phyloP scores from a whole-genome alignment of 2,329 filamentous ascomycete species.

The Penicillium thymicola region DNA sequence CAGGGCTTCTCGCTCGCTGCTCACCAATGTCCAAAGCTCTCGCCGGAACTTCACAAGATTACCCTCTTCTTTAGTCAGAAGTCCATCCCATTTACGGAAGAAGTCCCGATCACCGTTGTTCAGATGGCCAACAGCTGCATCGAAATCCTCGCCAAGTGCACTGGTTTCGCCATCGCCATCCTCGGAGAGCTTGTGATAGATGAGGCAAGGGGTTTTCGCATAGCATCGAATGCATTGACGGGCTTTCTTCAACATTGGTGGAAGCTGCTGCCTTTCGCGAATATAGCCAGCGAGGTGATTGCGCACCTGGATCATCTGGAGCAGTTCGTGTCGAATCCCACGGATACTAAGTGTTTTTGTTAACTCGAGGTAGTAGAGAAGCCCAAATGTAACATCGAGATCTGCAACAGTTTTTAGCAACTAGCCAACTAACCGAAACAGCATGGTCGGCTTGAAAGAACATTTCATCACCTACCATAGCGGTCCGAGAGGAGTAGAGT shows the following conservation, averaged over 20 bases:
- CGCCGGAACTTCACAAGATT: slow-evolving; percentile 81
- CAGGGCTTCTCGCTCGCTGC: slow-evolving; percentile 78
- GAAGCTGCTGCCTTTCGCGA: slow-evolving; percentile 75
- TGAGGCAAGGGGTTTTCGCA: slow-evolving; percentile 84
- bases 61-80: slow-evolving; percentile 91
- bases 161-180: slow-evolving; percentile 77
- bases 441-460: neutral
- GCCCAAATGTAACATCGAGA: slow-evolving; percentile 81
- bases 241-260: slow-evolving; percentile 78
- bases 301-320: slow-evolving; percentile 94
- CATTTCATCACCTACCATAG: slow-evolving; percentile 56
- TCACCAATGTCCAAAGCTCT: slow-evolving; percentile 95
- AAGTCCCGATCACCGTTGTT: slow-evolving; percentile 72
- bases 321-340: slow-evolving; percentile 78
- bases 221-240: slow-evolving; percentile 85
- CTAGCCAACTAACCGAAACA: neutral
- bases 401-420: slow-evolving; percentile 50
- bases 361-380: slow-evolving; percentile 92
- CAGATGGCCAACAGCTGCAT: slow-evolving; percentile 75
- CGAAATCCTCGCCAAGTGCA: slow-evolving; percentile 76
- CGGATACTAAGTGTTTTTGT: slow-evolving; percentile 83
- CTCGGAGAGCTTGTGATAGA: slow-evolving; percentile 89
- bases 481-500: slow-evolving; percentile 88
- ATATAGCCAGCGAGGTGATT: slow-evolving; percentile 86
- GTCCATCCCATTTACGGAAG: slow-evolving; percentile 89